Percentiles rank a stretch among this genome's conserved stretches.
Conservation (phyloP, 441 rosid species). For the Geranium incanum region DNA sequence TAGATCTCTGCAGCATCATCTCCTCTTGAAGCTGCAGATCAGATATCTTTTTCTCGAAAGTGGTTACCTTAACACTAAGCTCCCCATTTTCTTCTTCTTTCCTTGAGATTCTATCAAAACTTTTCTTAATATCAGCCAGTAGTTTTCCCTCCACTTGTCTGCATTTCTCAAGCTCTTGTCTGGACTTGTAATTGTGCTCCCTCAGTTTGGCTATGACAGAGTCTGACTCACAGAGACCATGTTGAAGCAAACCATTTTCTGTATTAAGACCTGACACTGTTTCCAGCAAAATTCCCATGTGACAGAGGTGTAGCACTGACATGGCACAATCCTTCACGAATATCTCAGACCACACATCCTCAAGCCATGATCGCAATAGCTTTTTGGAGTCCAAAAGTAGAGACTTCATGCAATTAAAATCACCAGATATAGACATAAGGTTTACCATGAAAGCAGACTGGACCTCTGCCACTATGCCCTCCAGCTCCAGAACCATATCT, state of each 20-base stretch:
- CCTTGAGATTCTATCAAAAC: constrained; percentile 64
- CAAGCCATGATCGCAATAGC: constrained; percentile 63
- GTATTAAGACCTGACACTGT: constrained; percentile 73
- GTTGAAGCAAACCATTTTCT: constrained; percentile 86
- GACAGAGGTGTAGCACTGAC: constrained; percentile 87
- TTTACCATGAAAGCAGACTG: constrained; percentile 43
- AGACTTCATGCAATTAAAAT: constrained; percentile 44
- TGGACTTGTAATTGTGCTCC: constrained; percentile 68
- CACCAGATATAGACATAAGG: constrained; percentile 39
- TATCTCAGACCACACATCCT: constrained; percentile 94
- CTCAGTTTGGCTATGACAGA: constrained; percentile 61
- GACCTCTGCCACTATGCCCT: constrained; percentile 40
- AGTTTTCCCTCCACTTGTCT: constrained; percentile 74
- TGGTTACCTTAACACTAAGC: constrained; percentile 50
- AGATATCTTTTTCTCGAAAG: constrained; percentile 63
- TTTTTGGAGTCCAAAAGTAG: constrained; percentile 46
- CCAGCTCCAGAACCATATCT: constrained; percentile 56
- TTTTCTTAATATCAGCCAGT: constrained; percentile 71
- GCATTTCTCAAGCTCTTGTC: constrained; percentile 76
- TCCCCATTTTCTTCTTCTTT: constrained; percentile 78
- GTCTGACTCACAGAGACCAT: constrained; percentile 68
- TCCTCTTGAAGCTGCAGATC: constrained; percentile 83
- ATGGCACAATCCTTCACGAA: constrained; percentile 86
- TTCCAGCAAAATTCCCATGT: constrained; percentile 87
- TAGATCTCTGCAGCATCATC: constrained; percentile 80